Base-by-base conservation (phyloP, 164 flowering plant species). In the Stephania cephalantha region DNA sequence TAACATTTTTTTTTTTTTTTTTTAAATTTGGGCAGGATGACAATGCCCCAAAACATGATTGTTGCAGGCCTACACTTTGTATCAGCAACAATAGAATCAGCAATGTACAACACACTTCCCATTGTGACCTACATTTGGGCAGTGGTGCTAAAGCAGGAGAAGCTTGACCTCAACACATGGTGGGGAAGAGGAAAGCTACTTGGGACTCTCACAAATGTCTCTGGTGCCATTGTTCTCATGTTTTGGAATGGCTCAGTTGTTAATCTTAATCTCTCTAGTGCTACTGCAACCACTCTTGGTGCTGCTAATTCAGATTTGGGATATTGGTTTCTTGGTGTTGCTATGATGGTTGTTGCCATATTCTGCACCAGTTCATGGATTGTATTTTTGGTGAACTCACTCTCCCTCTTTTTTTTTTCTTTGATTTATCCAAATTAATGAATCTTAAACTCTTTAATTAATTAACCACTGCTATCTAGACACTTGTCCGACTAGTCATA, bases 281-380 rank as follows among this genome's bases (percentile, higher is more conserved):
- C 42, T 35, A 35, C 42, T 35, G 42, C 42, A 35, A 35, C 64
- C 68, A 73, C 55, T 50, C 11, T 50, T 11, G 55, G 55, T 50
- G 55, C 53, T 48, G 25, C 42, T 35, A 35, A 35, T 35, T 50
- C 55, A 10, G 12, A 50, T 50, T 50, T 50, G 55, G 55, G 55
- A 50, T 50, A 75, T 44, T 71, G 70, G 72, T 15, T 69, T 30
- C 12, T 77, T 66, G 82, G 82, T 45, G 20, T 73, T 29, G 17
- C 74, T 35, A 80, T 80, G 82, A 77, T 80, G 45, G 48, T 77
- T 73, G 35, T 73, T 25, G 82, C 79, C 17, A 79, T 80, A 13
- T 9, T 80, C 4, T 58, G 79, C 30, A 76, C 77, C 58, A 80
- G 82, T 74, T 30, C 77, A 22, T 80, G 82, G 82, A 80, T 80